Evolutionary conservation across 2,329 filamentous ascomycete genomes (phyloP), one percentile per base, ranked within the genome.

Genomic region (Fusarium sp.): DNA sequence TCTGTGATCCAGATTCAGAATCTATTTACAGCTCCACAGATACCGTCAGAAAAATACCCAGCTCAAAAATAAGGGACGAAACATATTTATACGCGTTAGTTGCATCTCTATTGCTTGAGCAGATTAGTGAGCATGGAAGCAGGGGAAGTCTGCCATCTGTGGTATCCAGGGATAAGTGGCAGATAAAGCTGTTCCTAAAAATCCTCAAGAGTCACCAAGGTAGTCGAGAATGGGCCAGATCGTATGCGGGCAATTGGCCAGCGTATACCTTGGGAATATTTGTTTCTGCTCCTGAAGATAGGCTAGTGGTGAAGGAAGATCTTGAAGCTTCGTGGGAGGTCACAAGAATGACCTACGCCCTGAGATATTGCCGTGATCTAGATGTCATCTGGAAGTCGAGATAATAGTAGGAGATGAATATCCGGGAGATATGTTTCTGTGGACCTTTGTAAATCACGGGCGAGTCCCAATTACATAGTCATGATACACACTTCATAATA

Each of bases 171-270:
- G 54, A 66, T 8, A 65, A 63, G 26, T 78, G 74, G 76, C 73
- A 78, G 51, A 45, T 77, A 5, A 59, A 45, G 8, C 11, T 57
- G 20, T 69, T 63, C 1, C 22, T 76, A 14, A 13, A 36, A 15
- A 73, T 79, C 8, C 58, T 79, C 2, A 39, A 51, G 15, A 41
- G 59, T 10, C 63, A 78, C 5, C 54, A 39, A 38, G 11, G 57
- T 3, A 70, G 74, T 17, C 55, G 58, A 3, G 70, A 58, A 9
- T 79, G 77, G 77, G 66, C 75, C 5, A 73, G 59, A 2, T 79
- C 78, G 35, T 82, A 76, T 24, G 75, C 80, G 2, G 76, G 78
- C 0, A 75, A 73, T n/a, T 79, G 77, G 68, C 73, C 76, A 8
- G 69, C 74, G 2, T 78, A 79, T 56, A 75, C 68, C 20, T 70